Percentiles rank a stretch among this genome's conserved stretches.
Evolutionary conservation across 345 rosid genomes (phyloP).

Genomic region (Dipteronia sinensis): DNA sequence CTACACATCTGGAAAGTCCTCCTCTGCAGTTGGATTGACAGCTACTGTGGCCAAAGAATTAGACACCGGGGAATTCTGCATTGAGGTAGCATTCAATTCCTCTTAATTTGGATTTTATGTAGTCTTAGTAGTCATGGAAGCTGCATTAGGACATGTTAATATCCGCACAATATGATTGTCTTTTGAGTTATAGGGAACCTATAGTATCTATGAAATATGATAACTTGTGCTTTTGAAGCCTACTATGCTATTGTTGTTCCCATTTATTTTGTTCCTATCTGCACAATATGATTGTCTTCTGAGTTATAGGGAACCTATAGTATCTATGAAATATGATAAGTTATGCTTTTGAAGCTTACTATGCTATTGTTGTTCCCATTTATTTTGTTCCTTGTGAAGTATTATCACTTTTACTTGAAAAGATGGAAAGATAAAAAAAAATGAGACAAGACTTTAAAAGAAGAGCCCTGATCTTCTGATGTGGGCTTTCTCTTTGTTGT

Average conservation of each 20-base stretch:
- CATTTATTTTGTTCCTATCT: too few relatives aligned
- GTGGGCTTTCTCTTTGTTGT: not conserved
- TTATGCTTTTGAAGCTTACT: too few relatives aligned
- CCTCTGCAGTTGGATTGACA: conserved; percentile 97
- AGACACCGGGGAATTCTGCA: conserved; percentile 97
- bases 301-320: too few relatives aligned
- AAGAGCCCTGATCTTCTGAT: not conserved
- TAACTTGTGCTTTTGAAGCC: not conserved
- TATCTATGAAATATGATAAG: too few relatives aligned
- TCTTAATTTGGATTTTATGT: not conserved
- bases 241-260: not conserved
- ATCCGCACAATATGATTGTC: not conserved
- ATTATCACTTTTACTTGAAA: not conserved
- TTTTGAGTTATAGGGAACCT: not conserved
- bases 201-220: not conserved
- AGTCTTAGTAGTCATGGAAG: not conserved
- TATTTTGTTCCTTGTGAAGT: not conserved
- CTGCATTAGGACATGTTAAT: not conserved
- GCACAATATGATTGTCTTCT: too few relatives aligned
- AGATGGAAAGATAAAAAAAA: not conserved
- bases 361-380: too few relatives aligned
- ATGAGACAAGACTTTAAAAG: not conserved
- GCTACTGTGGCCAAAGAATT: conserved; percentile 98
- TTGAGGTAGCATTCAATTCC: conserved; percentile 60
- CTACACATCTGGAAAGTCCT: conserved; percentile 95